Conservation (phyloP, 2,329 filamentous ascomycete genomes). For the Botrytis deweyae region DNA sequence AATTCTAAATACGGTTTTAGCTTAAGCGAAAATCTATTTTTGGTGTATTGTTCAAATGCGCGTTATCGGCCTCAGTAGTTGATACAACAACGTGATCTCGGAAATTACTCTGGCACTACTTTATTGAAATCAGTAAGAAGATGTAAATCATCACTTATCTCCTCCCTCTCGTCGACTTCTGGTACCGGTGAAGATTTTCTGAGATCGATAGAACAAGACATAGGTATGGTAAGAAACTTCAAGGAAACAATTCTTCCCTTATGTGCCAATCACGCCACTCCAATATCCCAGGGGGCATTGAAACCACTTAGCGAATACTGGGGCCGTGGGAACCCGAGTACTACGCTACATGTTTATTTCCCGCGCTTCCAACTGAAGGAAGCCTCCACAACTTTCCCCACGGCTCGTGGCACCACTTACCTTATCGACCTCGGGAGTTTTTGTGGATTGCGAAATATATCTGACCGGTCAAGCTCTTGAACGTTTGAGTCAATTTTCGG, state of each 20-base stretch:
- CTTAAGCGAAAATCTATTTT: too few relatives aligned
- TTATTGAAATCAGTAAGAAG: neutral
- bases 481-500: neutral
- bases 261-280: neutral
- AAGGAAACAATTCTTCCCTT: neutral
- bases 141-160: neutral
- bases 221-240: neutral
- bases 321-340: neutral
- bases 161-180: neutral
- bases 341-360: neutral
- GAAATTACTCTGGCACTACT: neutral
- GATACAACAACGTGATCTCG: neutral
- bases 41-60: too few relatives aligned
- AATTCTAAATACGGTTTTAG: too few relatives aligned
- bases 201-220: neutral
- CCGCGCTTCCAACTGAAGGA: neutral
- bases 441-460: neutral
- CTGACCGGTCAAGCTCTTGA: neutral
- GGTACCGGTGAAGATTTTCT: too few relatives aligned
- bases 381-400: neutral
- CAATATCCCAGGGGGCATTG: neutral
- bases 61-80: too few relatives aligned
- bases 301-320: slow-evolving; percentile 1
- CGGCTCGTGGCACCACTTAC: neutral
- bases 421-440: neutral